These are phyloP conservation scores for Epichloe scottii DNA, from an alignment of 2,329 filamentous ascomycete genomes.

Conservation along the genomic window DNA sequence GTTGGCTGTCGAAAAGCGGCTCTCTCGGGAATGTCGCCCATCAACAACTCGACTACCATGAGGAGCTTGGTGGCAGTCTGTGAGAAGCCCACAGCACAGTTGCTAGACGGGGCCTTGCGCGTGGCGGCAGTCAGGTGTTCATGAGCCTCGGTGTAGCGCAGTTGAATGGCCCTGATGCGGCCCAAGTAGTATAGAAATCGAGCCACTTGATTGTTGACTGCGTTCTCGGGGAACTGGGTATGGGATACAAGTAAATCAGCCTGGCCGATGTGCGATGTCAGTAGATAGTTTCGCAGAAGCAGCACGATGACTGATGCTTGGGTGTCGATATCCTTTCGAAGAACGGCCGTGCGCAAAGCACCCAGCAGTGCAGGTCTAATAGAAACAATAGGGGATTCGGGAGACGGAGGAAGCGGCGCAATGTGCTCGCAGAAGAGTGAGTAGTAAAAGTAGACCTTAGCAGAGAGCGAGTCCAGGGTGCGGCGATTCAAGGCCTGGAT, in stretches of 20 bases:
- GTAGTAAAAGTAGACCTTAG: constrained; percentile 97
- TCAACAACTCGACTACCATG: constrained; percentile 88
- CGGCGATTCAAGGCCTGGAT: constrained; percentile 84
- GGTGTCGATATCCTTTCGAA: constrained; percentile 95
- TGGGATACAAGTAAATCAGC: constrained; percentile 92
- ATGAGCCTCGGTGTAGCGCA: constrained; percentile 94
- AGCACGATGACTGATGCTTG: constrained; percentile 93
- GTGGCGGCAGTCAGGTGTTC: constrained; percentile 88
- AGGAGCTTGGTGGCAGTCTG: constrained; percentile 95
- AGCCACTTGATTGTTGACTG: constrained; percentile 95
- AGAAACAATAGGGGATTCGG: constrained; percentile 72
- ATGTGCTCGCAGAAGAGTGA: constrained; percentile 90
- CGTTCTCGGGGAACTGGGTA: constrained; percentile 86
- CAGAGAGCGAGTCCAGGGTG: constrained; percentile 84
- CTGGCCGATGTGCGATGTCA: constrained; percentile 92
- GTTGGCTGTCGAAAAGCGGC: constrained; percentile 83
- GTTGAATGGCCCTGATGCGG: constrained; percentile 88
- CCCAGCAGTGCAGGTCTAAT: constrained; percentile 79
- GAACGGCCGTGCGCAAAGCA: constrained; percentile 84
- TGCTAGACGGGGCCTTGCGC: constrained; percentile 83
- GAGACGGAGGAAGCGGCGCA: constrained; percentile 74
- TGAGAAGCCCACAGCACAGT: constrained; percentile 84
- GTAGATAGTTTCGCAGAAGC: constrained; percentile 87
- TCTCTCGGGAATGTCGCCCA: constrained; percentile 96
- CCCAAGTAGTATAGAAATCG: constrained; percentile 96